phyloP scores from a whole-genome alignment of 805 yeast species.

The Yarrowia bubula region DNA sequence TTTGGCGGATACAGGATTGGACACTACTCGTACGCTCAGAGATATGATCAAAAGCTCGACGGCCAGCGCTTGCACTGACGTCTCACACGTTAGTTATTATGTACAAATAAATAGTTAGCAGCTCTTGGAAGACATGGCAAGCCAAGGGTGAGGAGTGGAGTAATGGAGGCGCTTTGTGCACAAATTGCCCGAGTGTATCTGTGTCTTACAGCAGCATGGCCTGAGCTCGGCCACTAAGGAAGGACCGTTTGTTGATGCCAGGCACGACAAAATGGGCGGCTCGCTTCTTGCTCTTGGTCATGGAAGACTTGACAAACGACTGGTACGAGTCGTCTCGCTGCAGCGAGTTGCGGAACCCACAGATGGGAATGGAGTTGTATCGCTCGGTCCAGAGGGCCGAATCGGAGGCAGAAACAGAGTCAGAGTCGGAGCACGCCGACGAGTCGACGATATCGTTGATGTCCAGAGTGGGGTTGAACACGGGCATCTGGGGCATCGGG shows the following conservation, averaged over 20 bases:
- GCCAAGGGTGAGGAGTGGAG: neutral
- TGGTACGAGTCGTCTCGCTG: slow-evolving; percentile 21
- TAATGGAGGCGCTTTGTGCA: no score
- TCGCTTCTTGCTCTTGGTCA: slow-evolving; percentile 21
- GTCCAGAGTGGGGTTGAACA: slow-evolving; percentile 5
- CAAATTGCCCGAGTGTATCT: no score
- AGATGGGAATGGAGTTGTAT: slow-evolving; percentile 31
- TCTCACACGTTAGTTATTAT: slow-evolving; percentile 9
- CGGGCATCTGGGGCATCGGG: neutral
- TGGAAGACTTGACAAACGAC: slow-evolving; percentile 12
- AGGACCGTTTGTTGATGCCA: slow-evolving; percentile 20
- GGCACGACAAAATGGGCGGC: slow-evolving; percentile 16
- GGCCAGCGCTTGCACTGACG: neutral
- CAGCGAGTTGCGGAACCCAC: slow-evolving; percentile 32
- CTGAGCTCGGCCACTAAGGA: slow-evolving; percentile 17
- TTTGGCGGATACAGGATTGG: no score
- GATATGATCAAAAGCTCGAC: neutral
- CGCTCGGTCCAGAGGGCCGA: slow-evolving; percentile 30
- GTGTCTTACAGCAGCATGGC: slow-evolving; percentile 22
- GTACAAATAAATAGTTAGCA: slow-evolving; percentile 24
- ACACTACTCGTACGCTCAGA: no score
- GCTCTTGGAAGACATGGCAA: neutral
- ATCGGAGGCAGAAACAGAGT: slow-evolving; percentile 28
- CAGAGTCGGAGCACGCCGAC: slow-evolving; percentile 24
- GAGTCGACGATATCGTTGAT: slow-evolving; percentile 19